Conservation (phyloP, 1,139 yeast genomes). For the Insectozyma bohioensis region DNA sequence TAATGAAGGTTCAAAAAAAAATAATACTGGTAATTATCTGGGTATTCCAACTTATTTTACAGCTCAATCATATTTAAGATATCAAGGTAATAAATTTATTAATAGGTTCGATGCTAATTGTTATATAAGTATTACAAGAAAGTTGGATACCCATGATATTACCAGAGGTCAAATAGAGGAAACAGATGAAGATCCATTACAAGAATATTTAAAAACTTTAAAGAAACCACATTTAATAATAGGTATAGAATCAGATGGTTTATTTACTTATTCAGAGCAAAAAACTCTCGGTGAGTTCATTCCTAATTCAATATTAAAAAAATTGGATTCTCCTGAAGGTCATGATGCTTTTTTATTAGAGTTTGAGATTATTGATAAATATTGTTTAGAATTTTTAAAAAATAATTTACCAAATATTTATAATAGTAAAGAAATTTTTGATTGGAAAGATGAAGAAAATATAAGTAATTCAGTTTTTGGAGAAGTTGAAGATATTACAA, state of each 20-base stretch:
- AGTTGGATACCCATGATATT: conserved; percentile 91
- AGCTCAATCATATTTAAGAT: conserved; percentile 90
- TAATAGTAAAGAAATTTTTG: conserved; percentile 53
- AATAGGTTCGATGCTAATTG: conserved; percentile 94
- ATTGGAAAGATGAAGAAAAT: conserved; percentile 44
- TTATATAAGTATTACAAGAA: conserved; percentile 88
- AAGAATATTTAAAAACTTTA: conserved; percentile 49
- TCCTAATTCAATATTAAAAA: conserved; percentile 66
- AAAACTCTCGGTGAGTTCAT: conserved; percentile 74
- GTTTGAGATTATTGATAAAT: conserved; percentile 74
- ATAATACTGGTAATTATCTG: too few relatives aligned
- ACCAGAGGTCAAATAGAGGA: conserved; percentile 70
- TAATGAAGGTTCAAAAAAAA: conserved; percentile 40
- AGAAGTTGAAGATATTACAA: conserved; percentile 87
- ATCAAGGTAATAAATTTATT: conserved; percentile 90
- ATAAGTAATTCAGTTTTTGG: conserved; percentile 83
- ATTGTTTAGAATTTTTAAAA: conserved; percentile 65
- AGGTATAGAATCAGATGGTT: conserved; percentile 90
- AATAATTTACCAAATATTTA: conserved; percentile 57
- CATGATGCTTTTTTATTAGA: conserved; percentile 95
- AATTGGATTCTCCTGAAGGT: conserved; percentile 92
- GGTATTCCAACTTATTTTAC: conserved; percentile 84
- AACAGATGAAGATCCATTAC: conserved; percentile 40
- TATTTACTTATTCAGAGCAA: conserved; percentile 91
- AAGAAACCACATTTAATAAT: conserved; percentile 76